Evolutionary conservation across 495 filamentous ascomycete species (phyloP).

Genomic region (Podospora pseudocomata): DNA sequence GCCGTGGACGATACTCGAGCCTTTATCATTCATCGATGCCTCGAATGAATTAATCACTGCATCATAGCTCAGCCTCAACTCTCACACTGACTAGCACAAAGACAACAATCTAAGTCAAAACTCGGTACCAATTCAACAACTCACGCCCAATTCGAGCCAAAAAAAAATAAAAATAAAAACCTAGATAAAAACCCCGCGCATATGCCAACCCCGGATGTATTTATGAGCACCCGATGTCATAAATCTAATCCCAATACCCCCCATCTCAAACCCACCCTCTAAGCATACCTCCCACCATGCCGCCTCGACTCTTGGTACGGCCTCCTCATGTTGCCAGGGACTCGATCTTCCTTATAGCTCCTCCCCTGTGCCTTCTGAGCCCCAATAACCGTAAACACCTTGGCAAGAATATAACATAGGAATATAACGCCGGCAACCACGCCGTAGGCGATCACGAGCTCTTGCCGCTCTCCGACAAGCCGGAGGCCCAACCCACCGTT

Average conservation of each 20-base stretch:
- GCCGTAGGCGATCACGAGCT: slow-evolving; percentile 55
- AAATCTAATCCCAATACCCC: neutral
- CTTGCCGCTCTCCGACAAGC: slow-evolving; percentile 41
- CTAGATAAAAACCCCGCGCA: neutral
- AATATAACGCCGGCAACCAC: slow-evolving; percentile 57
- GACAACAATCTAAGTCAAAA: neutral
- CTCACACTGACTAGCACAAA: neutral
- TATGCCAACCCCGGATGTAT: neutral
- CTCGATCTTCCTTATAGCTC: slow-evolving; percentile 1
- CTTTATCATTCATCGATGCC: neutral
- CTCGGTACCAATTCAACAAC: neutral
- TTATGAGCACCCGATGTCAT: neutral
- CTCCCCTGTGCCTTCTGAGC: neutral
- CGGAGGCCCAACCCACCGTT: slow-evolving; percentile 67
- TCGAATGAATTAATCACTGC: slow-evolving; percentile 14
- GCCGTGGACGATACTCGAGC: slow-evolving; percentile 6
- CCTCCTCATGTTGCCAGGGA: slow-evolving; percentile 3
- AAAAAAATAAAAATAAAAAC: neutral
- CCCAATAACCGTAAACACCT: slow-evolving; percentile 11
- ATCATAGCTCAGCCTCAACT: neutral
- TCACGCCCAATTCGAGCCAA: neutral
- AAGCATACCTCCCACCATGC: slow-evolving; percentile 6
- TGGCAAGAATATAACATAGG: slow-evolving; percentile 38
- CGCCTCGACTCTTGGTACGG: slow-evolving; percentile 11
- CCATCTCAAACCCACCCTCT: neutral